Base-by-base conservation (phyloP, 2,329 filamentous ascomycete genomes). In the Colletotrichum cuscutae region DNA sequence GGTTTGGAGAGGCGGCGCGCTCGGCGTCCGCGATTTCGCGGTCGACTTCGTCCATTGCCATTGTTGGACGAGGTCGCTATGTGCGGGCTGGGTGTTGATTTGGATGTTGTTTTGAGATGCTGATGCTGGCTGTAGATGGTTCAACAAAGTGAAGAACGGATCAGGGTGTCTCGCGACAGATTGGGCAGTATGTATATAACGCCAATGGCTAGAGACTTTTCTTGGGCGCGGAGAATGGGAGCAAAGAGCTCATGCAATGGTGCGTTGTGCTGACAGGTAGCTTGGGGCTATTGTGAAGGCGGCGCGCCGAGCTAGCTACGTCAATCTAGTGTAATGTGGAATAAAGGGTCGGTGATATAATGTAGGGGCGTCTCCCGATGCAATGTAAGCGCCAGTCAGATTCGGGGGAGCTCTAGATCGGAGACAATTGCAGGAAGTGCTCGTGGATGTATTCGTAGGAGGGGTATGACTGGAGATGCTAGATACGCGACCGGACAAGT, bases 1-100 rank as follows among this genome's bases (percentile, higher is more conserved):
- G 79, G 30, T 78, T 78, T 19, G 84, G 85, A 54, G 84, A 86
- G 60, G 90, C 90, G 76, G 88, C 87, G 71, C 80, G 82, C 81
- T 93, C 91, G 54, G 88, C 88, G 42, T 81, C 83, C 74, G 84
- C 80, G 77, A 92, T 80, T 74, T 88, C 85, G 72, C 83, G 84
- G 79, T 92, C 90, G 76, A 89, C 82, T 73, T 84, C 82, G 79
- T 91, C 84, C 82, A 88, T 85, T 13, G 78, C 72, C 82, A 85
- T 84, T 71, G 75, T 77, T 70, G 66, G 57, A 30, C 54, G 61
- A 73, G 60, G 60, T 61, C 61, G 42, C 37, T 19, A 42, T 30
- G 24, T 6, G 56, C n/a, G 7, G 22, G 12, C 24, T 53, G 32
- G 5, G 13, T 42, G 13, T 42, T 42, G 37, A 1, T 42, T 28